Percentiles rank a stretch among this genome's conserved stretches.
Evolutionary conservation across 768 basidiomycete species (phyloP).

Genomic region (Leccinum subgranulosum): DNA sequence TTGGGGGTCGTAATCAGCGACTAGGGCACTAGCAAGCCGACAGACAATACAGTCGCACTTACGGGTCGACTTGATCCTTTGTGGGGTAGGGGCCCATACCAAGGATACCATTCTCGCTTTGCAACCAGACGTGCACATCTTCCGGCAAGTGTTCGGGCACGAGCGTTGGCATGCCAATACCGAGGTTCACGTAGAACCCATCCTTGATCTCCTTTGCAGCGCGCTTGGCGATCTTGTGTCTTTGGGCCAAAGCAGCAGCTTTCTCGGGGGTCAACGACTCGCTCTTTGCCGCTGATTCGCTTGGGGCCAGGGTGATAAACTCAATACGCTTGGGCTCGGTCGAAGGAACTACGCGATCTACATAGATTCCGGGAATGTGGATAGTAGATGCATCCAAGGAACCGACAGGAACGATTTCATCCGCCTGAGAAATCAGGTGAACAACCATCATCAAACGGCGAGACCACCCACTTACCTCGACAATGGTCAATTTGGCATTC

Average conservation of each 20-base stretch:
- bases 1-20: constrained; percentile 27
- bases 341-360: constrained; percentile 83
- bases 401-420: constrained; percentile 84
- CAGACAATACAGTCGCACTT: constrained; percentile 31
- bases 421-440: constrained; percentile 50
- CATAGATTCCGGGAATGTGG: constrained; percentile 82
- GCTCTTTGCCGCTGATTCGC: constrained; percentile 29
- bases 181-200: constrained; percentile 85
- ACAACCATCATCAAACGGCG: constrained; percentile 3
- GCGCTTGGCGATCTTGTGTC: constrained; percentile 77
- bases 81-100: constrained; percentile 92
- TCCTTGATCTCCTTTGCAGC: constrained; percentile 89
- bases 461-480: constrained; percentile 55
- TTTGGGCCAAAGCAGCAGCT: constrained; percentile 48
- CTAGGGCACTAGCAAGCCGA: not conserved
- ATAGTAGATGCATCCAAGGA: constrained; percentile 77
- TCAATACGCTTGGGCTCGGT: constrained; percentile 79
- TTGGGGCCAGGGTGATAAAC: constrained; percentile 62
- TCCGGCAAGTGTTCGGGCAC: constrained; percentile 76
- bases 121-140: constrained; percentile 80
- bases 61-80: constrained; percentile 77
- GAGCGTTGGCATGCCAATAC: constrained; percentile 89
- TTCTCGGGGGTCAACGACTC: constrained; percentile 44
- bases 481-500: constrained; percentile 85
- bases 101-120: constrained; percentile 88